Evolutionary conservation across 2,329 filamentous ascomycete genomes (phyloP).

Genomic region (Samsoniella hepiali): DNA sequence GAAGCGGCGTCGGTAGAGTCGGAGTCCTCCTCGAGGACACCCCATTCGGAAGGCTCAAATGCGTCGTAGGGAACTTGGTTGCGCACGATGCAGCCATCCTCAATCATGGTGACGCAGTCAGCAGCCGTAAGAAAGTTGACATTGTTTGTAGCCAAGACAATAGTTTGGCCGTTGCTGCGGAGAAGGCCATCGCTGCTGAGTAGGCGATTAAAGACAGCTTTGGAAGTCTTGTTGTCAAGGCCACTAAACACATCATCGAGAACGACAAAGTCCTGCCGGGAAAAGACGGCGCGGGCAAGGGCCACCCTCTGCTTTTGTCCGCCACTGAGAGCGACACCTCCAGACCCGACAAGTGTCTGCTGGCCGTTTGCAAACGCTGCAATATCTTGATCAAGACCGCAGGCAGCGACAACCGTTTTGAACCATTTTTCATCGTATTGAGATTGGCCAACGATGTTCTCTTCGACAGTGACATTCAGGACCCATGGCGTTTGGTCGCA

Average conservation of each 20-base stretch:
- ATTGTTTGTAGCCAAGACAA: slow-evolving; percentile 42
- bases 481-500: slow-evolving; percentile 34
- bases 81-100: slow-evolving; percentile 22
- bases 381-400: slow-evolving; percentile 36
- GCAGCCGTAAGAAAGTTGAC: slow-evolving; percentile 27
- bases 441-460: slow-evolving; percentile 28
- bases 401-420: slow-evolving; percentile 30
- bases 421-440: slow-evolving; percentile 30
- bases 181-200: slow-evolving; percentile 42
- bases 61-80: slow-evolving; percentile 27
- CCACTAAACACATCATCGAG: slow-evolving; percentile 47
- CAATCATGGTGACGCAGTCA: slow-evolving; percentile 27
- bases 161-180: slow-evolving; percentile 35
- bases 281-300: slow-evolving; percentile 47
- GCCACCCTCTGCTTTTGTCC: slow-evolving; percentile 43
- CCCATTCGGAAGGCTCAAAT: slow-evolving; percentile 22
- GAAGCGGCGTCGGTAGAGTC: not conserved
- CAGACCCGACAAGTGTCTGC: slow-evolving; percentile 38
- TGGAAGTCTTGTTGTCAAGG: slow-evolving; percentile 43
- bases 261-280: slow-evolving; percentile 36
- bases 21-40: slow-evolving; percentile 18
- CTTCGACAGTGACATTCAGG: slow-evolving; percentile 25
- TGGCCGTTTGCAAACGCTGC: slow-evolving; percentile 31
- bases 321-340: slow-evolving; percentile 41
- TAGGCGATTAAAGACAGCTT: slow-evolving; percentile 40